These are phyloP conservation scores for Flaveria floridana DNA, from an alignment of 140 eudicot species.

Conservation along the genomic window DNA sequence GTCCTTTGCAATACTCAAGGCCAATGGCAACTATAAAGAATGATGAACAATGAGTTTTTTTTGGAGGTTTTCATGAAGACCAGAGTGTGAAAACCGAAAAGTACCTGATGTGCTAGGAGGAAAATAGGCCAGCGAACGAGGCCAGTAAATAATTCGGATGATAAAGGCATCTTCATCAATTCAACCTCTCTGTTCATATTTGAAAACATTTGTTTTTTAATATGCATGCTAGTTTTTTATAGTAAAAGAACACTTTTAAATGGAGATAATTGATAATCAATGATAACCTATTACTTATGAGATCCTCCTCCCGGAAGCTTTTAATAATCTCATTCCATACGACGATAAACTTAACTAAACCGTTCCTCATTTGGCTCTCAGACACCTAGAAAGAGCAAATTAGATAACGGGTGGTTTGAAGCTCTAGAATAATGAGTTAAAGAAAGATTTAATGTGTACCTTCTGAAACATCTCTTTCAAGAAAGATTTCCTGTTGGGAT, in stretches of 20 bases:
- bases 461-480: constrained; percentile 48
- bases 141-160: constrained; percentile 67
- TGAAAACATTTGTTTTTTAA: constrained; percentile 9
- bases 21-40: constrained; percentile 59
- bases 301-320: constrained; percentile 97
- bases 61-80: neutral
- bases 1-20: constrained; percentile 74
- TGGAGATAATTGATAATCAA: constrained; percentile 20
- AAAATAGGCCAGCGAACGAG: constrained; percentile 86
- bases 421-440: constrained; percentile 7
- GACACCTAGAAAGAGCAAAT: constrained; percentile 48
- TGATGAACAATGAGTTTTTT: neutral
- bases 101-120: constrained; percentile 89
- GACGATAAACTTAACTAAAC: constrained; percentile 66
- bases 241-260: neutral
- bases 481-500: constrained; percentile 49
- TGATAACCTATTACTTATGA: constrained; percentile 81
- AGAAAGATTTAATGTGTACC: constrained; percentile 38
- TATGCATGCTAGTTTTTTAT: neutral
- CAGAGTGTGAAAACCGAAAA: neutral
- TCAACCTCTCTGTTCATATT: constrained; percentile 76
- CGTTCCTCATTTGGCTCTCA: constrained; percentile 55
- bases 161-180: constrained; percentile 86
- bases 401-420: neutral
- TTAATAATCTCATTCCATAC: constrained; percentile 90